A percentile compares a stretch with the other conserved stretches of the same genome.
Conservation (phyloP, 108 stramenopile species). For the Cylindrotheca fusiformis region DNA sequence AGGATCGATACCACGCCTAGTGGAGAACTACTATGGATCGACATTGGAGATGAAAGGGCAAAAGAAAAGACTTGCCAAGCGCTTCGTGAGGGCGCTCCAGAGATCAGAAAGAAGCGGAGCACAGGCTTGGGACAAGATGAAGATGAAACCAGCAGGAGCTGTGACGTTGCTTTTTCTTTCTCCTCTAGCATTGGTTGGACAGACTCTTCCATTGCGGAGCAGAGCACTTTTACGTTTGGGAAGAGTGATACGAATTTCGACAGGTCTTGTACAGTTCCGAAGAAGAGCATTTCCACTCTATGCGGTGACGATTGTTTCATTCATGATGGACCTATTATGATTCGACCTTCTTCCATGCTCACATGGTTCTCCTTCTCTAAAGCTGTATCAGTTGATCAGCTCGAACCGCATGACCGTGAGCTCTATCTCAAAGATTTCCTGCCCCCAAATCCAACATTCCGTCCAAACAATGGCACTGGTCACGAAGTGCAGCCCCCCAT, state of each 20-base stretch:
- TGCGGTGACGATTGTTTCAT: not conserved
- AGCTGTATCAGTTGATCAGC: constrained; percentile 33
- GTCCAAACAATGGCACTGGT: no score
- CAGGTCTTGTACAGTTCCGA: not conserved
- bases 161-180: not conserved
- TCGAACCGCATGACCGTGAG: constrained; percentile 30
- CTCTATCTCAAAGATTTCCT: constrained; percentile 50
- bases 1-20: constrained; percentile 9
- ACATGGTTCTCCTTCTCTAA: constrained; percentile 13
- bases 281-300: not conserved
- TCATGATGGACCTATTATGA: constrained; percentile 25
- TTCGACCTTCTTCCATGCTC: constrained; percentile 30
- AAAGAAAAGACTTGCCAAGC: constrained; percentile 61
- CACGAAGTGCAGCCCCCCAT: no score
- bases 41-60: constrained; percentile 53
- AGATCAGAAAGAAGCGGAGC: constrained; percentile 28
- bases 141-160: constrained; percentile 9
- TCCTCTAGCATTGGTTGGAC: not conserved
- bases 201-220: not conserved
- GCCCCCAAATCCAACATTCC: constrained; percentile 41
- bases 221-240: not conserved
- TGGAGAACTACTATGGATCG: constrained; percentile 44
- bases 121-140: constrained; percentile 7
- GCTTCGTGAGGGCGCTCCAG: constrained; percentile 58
- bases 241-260: not conserved